Base-by-base conservation (phyloP, 306 rosid species). In the Quercus engelmannii region DNA sequence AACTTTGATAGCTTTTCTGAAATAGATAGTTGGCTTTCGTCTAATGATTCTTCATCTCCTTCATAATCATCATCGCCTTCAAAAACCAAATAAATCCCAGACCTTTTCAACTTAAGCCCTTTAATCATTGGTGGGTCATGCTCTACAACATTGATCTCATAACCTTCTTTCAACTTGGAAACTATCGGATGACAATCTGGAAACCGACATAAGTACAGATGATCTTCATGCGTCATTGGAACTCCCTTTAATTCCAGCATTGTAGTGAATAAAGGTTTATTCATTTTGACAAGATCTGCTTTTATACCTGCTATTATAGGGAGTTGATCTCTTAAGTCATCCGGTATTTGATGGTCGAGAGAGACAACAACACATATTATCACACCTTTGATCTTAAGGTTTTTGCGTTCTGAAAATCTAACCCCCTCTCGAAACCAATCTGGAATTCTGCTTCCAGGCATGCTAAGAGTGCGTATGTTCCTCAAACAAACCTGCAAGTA, bases 11-110 rank as follows among this genome's bases (percentile, higher is more conserved):
- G 35, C 51, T 79, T 86, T 80, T 84, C 87, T 15, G 94, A 92
- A 14, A 86, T 79, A 33, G 92, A 92, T 77, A 79, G 88, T 4
- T 83, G 86, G 67, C 75, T 80, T 52, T 52, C 80, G 38, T 72
- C 82, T 59, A 79, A 30, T 5, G 74, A 77, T 55, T 86, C 85
- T 85, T 87, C 92, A 0, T 76, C 83, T 82, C 90, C 95, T 17
- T 79, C 91, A 73, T 90, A 90, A 54, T 89, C 92, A 76, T 92
- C 93, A 51, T 87, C 93, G 41, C 87, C 93, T 83, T 92, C 95
- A 77, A 54, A 86, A 20, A 72, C 49, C 72, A 86, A 78, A 78
- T 82, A 77, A 62, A 85, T 19, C 64, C 93, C 97, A 73, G 84
- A 82, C 62, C 55, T 82, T 78, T 76, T 85, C 82, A 92, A 77